phyloP scores from a whole-genome alignment of 2,329 filamentous ascomycete species.

The Colletotrichum sp. region DNA sequence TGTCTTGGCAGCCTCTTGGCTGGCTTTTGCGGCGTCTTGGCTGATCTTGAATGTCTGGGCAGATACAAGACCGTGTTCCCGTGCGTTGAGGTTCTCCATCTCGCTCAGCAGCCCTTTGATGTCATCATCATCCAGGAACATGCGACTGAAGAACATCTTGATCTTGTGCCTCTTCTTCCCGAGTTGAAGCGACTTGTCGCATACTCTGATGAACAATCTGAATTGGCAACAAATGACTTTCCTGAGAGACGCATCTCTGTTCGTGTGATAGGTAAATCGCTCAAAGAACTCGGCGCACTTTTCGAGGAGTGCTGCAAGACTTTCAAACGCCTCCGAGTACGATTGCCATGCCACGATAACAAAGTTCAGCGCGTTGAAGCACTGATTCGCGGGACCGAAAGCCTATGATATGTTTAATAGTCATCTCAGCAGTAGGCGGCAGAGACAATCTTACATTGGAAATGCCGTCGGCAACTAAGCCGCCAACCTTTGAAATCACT shows the following conservation, averaged over 20 bases:
- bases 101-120: conserved; percentile 33
- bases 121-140: conserved; percentile 39
- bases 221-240: conserved; percentile 38
- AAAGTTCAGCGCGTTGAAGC: conserved; percentile 39
- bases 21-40: conserved; percentile 29
- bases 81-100: conserved; percentile 36
- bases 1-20: neutral
- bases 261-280: conserved; percentile 34
- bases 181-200: conserved; percentile 33
- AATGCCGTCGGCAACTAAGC: conserved; percentile 33
- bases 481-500: conserved; percentile 37
- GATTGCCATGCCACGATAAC: conserved; percentile 38
- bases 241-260: conserved; percentile 34
- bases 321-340: conserved; percentile 37
- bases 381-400: conserved; percentile 36
- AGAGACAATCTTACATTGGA: conserved; percentile 22
- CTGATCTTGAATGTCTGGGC: conserved; percentile 37
- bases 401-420: conserved; percentile 23
- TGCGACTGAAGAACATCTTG: conserved; percentile 32
- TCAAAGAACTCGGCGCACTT: conserved; percentile 38
- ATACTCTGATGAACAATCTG: conserved; percentile 39
- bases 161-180: conserved; percentile 32
- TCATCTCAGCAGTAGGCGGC: neutral
- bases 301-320: conserved; percentile 33
- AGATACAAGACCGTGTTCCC: conserved; percentile 34